Conservation (phyloP, 1,284 basidiomycete genomes). For the Sanghuangporus baumii region DNA sequence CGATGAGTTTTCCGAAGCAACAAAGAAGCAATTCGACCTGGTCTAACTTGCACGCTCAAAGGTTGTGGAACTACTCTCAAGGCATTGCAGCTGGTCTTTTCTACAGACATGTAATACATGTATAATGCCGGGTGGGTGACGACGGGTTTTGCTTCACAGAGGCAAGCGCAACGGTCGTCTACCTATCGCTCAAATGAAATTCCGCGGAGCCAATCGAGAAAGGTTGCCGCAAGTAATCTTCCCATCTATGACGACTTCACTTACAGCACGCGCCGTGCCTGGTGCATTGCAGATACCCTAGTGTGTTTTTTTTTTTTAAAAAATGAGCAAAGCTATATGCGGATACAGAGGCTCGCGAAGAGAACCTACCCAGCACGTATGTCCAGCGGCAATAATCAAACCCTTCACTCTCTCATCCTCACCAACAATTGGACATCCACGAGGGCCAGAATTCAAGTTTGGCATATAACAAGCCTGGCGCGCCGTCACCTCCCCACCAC, state of each 20-base stretch:
- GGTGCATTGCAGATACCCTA: slow-evolving; percentile 72
- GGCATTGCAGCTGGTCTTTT: too few relatives aligned
- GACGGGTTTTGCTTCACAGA: neutral
- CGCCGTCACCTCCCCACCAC: slow-evolving; percentile 42
- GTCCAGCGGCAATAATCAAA: slow-evolving; percentile 58
- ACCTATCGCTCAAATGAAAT: slow-evolving; percentile 31
- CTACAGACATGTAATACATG: too few relatives aligned
- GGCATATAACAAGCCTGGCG: slow-evolving; percentile 71
- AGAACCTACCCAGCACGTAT: slow-evolving; percentile 58
- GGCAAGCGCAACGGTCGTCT: neutral
- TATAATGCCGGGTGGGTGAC: too few relatives aligned
- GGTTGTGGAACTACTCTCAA: too few relatives aligned
- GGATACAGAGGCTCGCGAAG: neutral
- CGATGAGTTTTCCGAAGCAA: too few relatives aligned
- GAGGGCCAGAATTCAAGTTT: slow-evolving; percentile 34
- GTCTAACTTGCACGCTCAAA: too few relatives aligned
- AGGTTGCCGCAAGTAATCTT: slow-evolving; percentile 46
- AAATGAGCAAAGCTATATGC: neutral
- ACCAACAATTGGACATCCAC: slow-evolving; percentile 57
- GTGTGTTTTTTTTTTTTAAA: slow-evolving; percentile 1
- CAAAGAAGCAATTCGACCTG: too few relatives aligned
- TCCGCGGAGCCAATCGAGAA: slow-evolving; percentile 39
- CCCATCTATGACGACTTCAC: slow-evolving; percentile 56
- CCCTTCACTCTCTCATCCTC: slow-evolving; percentile 47
- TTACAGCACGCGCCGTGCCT: slow-evolving; percentile 54